Evolutionary conservation across 345 rosid species (phyloP).

Genomic region (Citrus reticulata): DNA sequence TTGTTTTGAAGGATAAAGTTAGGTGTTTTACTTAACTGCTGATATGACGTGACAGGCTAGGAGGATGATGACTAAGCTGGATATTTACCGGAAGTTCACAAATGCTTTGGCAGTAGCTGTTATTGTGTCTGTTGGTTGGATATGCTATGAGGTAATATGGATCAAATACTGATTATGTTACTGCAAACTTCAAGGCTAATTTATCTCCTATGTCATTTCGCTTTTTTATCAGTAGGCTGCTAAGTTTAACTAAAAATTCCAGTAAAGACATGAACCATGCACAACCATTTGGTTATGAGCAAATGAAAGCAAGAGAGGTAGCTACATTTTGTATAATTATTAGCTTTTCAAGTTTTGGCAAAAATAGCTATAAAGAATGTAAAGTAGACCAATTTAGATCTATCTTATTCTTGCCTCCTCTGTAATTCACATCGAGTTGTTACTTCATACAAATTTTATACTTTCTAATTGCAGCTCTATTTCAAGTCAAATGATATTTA

Average conservation of each 20-base stretch:
- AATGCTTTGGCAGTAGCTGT: constrained; percentile 93
- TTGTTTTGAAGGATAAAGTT: not conserved
- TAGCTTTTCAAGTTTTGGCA: not conserved
- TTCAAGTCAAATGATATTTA: constrained; percentile 86
- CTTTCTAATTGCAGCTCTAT: constrained; percentile 61
- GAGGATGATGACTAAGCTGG: constrained; percentile 78
- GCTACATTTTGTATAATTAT: not conserved
- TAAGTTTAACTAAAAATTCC: not conserved
- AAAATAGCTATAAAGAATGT: not conserved
- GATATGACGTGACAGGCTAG: constrained; percentile 50
- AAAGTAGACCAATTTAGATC: not conserved
- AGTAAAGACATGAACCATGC: too few relatives aligned
- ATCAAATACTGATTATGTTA: not conserved
- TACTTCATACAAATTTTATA: not conserved
- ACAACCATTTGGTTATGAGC: not conserved
- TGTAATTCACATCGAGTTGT: not conserved
- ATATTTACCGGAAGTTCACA: constrained; percentile 92
- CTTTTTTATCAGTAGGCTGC: not conserved
- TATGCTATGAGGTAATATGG: constrained; percentile 85
- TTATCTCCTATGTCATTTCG: not conserved
- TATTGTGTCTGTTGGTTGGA: constrained; percentile 91
- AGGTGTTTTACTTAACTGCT: not conserved
- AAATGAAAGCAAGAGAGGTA: not conserved
- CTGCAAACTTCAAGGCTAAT: not conserved
- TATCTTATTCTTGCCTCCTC: not conserved